Percentiles rank a stretch among this genome's conserved stretches.
phyloP scores from a whole-genome alignment of 2,329 filamentous ascomycete genomes.

The Ophiostoma fasciatum region DNA sequence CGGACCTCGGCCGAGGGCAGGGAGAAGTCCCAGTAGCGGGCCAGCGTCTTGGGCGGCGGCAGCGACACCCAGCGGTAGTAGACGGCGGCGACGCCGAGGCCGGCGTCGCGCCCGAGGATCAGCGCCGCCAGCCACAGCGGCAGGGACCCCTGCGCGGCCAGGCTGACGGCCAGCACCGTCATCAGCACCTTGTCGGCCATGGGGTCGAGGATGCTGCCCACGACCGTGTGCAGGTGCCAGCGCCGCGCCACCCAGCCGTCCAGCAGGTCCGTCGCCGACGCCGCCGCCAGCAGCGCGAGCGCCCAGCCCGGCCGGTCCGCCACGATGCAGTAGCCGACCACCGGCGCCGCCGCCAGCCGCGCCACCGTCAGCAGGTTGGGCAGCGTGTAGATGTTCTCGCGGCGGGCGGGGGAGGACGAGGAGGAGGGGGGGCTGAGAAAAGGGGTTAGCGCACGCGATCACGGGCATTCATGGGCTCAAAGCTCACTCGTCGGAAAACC shows the following conservation, averaged over 20 bases:
- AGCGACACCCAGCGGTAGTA: conserved; percentile 95
- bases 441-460: too few species aligned
- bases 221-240: conserved; percentile 82
- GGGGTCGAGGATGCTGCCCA: conserved; percentile 87
- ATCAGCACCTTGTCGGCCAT: conserved; percentile 96
- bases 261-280: conserved; percentile 77
- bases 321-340: conserved; percentile 78
- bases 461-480: too few species aligned
- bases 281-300: conserved; percentile 78
- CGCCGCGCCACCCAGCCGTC: conserved; percentile 87
- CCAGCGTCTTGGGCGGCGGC: conserved; percentile 82
- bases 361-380: conserved; percentile 87
- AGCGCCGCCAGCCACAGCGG: conserved; percentile 82
- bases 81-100: conserved; percentile 69
- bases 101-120: conserved; percentile 78
- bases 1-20: conserved; percentile 75
- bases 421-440: background rate
- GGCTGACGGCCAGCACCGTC: conserved; percentile 76
- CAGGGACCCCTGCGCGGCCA: conserved; percentile 69
- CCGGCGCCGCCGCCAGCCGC: conserved; percentile 66
- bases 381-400: conserved; percentile 94
- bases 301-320: conserved; percentile 68
- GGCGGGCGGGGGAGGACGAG: conserved; percentile 17
- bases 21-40: conserved; percentile 93
- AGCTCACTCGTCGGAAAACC: too few species aligned